phyloP scores from a whole-genome alignment of 129 eudicot genomes.

The sunflower (Helianthus annuus) region DNA sequence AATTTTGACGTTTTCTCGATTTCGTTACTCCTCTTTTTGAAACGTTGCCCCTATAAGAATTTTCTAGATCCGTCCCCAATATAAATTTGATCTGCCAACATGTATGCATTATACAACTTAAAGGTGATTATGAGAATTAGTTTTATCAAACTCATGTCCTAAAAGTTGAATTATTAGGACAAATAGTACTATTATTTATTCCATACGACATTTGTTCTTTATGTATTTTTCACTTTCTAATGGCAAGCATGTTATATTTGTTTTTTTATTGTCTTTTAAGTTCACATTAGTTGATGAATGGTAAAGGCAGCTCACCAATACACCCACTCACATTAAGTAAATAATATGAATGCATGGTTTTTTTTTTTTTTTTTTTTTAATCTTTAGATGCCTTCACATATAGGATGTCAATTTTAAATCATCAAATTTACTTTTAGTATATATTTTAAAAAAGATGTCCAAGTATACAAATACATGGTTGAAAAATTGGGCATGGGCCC shows the following conservation, averaged over 20 bases:
- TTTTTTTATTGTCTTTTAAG: conserved; percentile 11
- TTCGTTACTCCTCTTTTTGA: too few species aligned
- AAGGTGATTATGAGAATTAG: neutral
- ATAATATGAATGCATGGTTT: neutral
- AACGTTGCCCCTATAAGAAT: too few species aligned
- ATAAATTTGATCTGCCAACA: neutral
- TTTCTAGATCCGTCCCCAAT: too few species aligned
- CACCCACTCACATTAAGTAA: conserved; percentile 23
- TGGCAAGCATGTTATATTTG: conserved; percentile 30
- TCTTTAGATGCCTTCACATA: conserved; percentile 18
- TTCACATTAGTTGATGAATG: conserved; percentile 29
- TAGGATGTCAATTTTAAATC: neutral
- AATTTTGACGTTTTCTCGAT: too few species aligned
- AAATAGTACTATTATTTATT: conserved; percentile 4
- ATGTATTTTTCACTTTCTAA: conserved; percentile 13
- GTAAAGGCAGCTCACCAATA: conserved; percentile 25
- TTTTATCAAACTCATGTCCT: neutral
- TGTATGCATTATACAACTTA: neutral
- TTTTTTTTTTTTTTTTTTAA: neutral
- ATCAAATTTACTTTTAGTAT: neutral
- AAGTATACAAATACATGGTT: neutral
- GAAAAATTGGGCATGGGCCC: conserved; percentile 30
- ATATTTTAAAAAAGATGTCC: neutral
- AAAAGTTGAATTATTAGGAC: neutral
- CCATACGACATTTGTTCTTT: neutral